A percentile compares a stretch with the other conserved stretches of the same genome.
Conservation (phyloP, 257 asterid species). For the Ehretia macrophylla region DNA sequence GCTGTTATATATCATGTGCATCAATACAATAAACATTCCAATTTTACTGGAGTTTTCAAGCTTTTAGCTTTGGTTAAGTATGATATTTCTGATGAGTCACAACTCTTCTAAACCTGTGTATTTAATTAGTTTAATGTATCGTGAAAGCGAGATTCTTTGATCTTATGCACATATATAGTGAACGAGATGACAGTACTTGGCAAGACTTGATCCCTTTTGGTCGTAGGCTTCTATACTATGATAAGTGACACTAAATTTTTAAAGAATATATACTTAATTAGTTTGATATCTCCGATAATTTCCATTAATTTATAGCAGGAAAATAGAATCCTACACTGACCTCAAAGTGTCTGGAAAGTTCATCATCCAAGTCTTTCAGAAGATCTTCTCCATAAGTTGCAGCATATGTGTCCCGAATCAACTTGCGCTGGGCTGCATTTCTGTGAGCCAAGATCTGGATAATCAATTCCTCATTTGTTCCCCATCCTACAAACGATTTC, state of each 20-base stretch:
- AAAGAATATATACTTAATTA: too few relatives aligned
- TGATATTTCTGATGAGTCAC: too few relatives aligned
- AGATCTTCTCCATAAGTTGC: conserved; percentile 78
- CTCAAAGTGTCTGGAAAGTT: conserved; percentile 76
- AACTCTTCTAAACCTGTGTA: too few relatives aligned
- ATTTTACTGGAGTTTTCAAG: not conserved
- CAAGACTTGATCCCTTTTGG: too few relatives aligned
- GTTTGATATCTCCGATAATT: too few relatives aligned
- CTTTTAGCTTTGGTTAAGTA: not conserved
- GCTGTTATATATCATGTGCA: conserved; percentile 29
- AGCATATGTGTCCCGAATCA: conserved; percentile 64
- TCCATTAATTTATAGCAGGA: too few relatives aligned
- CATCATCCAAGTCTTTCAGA: conserved; percentile 71
- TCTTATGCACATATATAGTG: too few relatives aligned
- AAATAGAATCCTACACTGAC: conserved; percentile 30
- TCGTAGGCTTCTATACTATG: not conserved
- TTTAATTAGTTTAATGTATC: too few relatives aligned
- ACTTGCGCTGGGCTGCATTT: conserved; percentile 64
- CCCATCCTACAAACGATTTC: conserved; percentile 50
- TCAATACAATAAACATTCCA: not conserved
- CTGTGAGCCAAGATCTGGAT: conserved; percentile 78
- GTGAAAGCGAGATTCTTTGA: too few relatives aligned
- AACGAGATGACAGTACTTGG: too few relatives aligned
- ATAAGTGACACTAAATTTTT: too few relatives aligned
- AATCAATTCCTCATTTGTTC: conserved; percentile 65